Conservation (phyloP, 257 asterid genomes). For the Anisodus tanguticus region DNA sequence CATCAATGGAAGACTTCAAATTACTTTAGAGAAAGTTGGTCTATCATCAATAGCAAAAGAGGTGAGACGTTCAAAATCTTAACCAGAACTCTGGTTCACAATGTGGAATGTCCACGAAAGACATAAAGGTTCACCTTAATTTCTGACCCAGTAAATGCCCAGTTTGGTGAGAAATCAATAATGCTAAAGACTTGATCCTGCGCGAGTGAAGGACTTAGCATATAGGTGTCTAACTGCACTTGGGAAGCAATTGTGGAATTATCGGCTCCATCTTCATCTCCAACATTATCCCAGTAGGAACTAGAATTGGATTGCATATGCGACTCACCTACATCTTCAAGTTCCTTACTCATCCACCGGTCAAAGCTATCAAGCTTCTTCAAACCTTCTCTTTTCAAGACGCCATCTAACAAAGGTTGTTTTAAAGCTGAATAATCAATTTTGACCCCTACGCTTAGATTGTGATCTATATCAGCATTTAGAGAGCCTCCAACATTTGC, state of each 20-base stretch:
- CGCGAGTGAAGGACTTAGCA: conserved; percentile 78
- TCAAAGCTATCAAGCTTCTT: conserved; percentile 96
- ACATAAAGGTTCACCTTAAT: conserved; percentile 57
- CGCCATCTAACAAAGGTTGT: conserved; percentile 71
- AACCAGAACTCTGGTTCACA: conserved; percentile 31
- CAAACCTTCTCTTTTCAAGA: conserved; percentile 61
- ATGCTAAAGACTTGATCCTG: conserved; percentile 88
- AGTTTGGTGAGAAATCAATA: conserved; percentile 79
- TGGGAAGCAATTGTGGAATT: conserved; percentile 61
- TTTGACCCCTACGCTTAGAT: conserved; percentile 50
- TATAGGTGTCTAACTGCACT: conserved; percentile 63
- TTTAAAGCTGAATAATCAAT: conserved; percentile 53
- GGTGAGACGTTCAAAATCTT: conserved; percentile 28
- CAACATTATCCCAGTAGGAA: conserved; percentile 77
- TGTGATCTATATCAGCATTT: conserved; percentile 48
- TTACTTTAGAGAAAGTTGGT: background rate
- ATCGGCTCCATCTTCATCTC: conserved; percentile 63
- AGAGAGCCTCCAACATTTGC: conserved; percentile 46
- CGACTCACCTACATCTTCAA: conserved; percentile 83
- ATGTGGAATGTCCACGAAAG: background rate
- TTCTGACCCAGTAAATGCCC: conserved; percentile 78
- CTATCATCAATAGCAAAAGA: background rate
- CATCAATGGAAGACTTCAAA: background rate
- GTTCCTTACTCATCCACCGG: conserved; percentile 95
- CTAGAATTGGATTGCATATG: conserved; percentile 62